phyloP scores from a whole-genome alignment of 2,329 filamentous ascomycete species.

The Drechslerella coelobrocha region DNA sequence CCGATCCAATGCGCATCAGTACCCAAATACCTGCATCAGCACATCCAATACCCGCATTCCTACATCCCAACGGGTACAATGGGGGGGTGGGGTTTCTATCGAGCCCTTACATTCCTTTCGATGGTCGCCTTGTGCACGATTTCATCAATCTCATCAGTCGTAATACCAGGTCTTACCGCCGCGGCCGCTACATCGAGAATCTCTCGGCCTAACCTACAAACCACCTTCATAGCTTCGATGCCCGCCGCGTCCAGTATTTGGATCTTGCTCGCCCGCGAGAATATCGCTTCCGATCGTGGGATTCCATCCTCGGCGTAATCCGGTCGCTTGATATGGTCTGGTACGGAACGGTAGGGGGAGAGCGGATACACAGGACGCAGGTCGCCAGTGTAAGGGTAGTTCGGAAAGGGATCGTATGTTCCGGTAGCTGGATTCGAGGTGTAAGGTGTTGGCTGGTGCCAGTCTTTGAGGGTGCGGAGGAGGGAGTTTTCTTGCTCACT shows the following conservation, averaged over 20 bases:
- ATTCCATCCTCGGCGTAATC: conserved; percentile 89
- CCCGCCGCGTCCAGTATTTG: conserved; percentile 52
- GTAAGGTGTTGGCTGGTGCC: conserved; percentile 73
- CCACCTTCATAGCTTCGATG: conserved; percentile 78
- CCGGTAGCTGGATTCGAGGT: conserved; percentile 79
- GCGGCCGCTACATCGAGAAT: conserved; percentile 89
- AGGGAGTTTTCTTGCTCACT: conserved; percentile 70
- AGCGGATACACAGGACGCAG: conserved; percentile 88
- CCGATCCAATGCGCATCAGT: neutral
- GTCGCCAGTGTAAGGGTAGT: conserved; percentile 79
- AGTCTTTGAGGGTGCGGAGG: conserved; percentile 79
- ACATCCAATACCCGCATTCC: no score
- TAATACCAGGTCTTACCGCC: conserved; percentile 85
- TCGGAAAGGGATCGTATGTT: conserved; percentile 89
- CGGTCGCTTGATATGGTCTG: conserved; percentile 79
- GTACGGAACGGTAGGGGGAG: conserved; percentile 74
- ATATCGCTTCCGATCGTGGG: conserved; percentile 67
- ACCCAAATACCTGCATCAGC: no score
- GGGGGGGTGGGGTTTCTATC: no score
- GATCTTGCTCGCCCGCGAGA: conserved; percentile 57
- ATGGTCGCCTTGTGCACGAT: conserved; percentile 93
- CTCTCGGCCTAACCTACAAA: conserved; percentile 84
- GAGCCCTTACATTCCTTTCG: conserved; percentile 82
- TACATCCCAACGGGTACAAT: no score
- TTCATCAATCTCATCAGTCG: conserved; percentile 93